Base-by-base conservation (phyloP, 768 basidiomycete species). In the Dacryopinax primogenitus region DNA sequence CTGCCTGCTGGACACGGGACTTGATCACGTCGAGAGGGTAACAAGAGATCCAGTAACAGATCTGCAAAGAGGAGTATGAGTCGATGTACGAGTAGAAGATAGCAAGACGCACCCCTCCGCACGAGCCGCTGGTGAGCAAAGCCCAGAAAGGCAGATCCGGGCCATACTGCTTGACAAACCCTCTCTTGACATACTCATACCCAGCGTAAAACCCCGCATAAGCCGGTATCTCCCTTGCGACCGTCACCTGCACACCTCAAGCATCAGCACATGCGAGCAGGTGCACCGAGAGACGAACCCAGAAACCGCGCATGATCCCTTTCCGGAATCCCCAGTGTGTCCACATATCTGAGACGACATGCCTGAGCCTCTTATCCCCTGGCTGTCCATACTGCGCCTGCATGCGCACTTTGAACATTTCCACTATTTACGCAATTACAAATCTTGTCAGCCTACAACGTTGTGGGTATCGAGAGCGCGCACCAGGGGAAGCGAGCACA, bases 341-440 rank as follows among this genome's bases (percentile, higher is more conserved):
- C 87, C 91, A 96, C 86, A 93, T 91, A 68, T 94, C 92, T 23
- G 76, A 77, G 16, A 83, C 83, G 9, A 97, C 81, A 7, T 77
- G 80, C 35, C 86, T 77, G 30, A 99, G 78, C 39, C 83, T 82
- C 74, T 94, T 87, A 73, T 97, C 93, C 9, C 82, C 80, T 13
- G 83, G 79, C 2, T 79, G 81, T 12, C 94, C 95, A 70, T 96
- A 95, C 73, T 97, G 90, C 6, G 88, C 93, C 75, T 96, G 94
- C 95, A 96, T 96, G 18, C 90, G 83, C 32, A 97, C 91, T 76
- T 99, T 98, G 79, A 97, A 97, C 89, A 98, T 91, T 76, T 99
- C 96, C 62, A 92, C 90, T 91, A 67, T 36, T 71, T 63, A 44
- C 67, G 16, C 36, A n/a, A 64, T 16, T 41, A 18, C 11, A 39